A percentile compares a stretch with the other conserved stretches of the same genome.
These are phyloP conservation scores for Candida boleticola DNA, from an alignment of 805 yeast species.

Conservation along the genomic window DNA sequence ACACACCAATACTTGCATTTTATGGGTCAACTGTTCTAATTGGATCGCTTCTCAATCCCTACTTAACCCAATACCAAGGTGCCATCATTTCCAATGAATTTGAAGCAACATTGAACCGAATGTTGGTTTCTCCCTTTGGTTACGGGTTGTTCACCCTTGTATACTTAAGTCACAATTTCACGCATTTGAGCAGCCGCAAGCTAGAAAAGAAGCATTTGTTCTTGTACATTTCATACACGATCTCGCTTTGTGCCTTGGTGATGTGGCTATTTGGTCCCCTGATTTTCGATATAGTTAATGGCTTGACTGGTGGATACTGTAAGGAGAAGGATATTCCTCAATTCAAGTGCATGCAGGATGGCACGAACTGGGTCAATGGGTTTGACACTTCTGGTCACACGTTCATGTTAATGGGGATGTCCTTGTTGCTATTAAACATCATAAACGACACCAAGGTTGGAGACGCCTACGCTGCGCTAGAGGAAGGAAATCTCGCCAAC, in stretches of 20 bases:
- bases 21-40: not conserved
- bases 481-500: not conserved
- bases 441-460: not conserved
- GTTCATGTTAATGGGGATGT: slow-evolving; percentile 42
- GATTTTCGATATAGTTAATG: slow-evolving; percentile 30
- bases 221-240: slow-evolving; percentile 11
- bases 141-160: slow-evolving; percentile 27
- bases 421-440: slow-evolving; percentile 29
- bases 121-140: slow-evolving; percentile 26
- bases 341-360: slow-evolving; percentile 10
- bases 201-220: slow-evolving; percentile 6
- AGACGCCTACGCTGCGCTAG: not conserved
- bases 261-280: slow-evolving; percentile 37
- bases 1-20: no score
- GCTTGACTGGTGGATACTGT: slow-evolving; percentile 41
- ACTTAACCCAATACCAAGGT: slow-evolving; percentile 11
- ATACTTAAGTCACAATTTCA: slow-evolving; percentile 13
- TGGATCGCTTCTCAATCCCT: not conserved
- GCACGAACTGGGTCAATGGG: slow-evolving; percentile 46
- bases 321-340: slow-evolving; percentile 12
- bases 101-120: slow-evolving; percentile 15
- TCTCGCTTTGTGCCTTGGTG: slow-evolving; percentile 8
- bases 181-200: slow-evolving; percentile 3
- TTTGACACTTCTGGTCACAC: slow-evolving; percentile 57
- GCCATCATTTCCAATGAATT: slow-evolving; percentile 12